Percentiles rank a stretch among this genome's conserved stretches.
Evolutionary conservation across 345 rosid genomes (phyloP).

Genomic region (Populus pruinosa): DNA sequence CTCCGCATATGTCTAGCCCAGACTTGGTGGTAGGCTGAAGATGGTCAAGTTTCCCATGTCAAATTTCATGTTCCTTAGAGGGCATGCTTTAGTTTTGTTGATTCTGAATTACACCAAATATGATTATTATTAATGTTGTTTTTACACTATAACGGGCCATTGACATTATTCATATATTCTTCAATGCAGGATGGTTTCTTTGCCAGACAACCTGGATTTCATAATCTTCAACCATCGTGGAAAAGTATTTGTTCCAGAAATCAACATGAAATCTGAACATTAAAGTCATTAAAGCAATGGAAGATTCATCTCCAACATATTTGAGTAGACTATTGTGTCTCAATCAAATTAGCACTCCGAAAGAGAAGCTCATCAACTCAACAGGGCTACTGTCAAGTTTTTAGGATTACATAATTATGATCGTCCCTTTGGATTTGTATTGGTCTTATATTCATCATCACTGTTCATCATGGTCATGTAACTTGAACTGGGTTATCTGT

Average conservation of each 20-base stretch:
- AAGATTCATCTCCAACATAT: background rate
- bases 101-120: background rate
- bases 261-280: constrained; percentile 50
- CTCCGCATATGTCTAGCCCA: background rate
- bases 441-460: background rate
- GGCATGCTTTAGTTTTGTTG: background rate
- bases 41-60: background rate
- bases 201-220: constrained; percentile 80
- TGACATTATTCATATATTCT: constrained; percentile 5
- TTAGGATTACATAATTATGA: background rate
- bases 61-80: background rate
- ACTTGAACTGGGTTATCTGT: background rate
- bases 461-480: background rate
- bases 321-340: background rate
- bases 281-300: constrained; percentile 15
- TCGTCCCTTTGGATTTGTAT: background rate
- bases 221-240: constrained; percentile 90
- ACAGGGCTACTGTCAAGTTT: background rate
- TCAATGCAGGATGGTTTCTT: constrained; percentile 69
- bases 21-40: background rate
- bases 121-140: background rate
- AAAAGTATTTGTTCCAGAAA: constrained; percentile 39
- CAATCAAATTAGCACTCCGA: background rate
- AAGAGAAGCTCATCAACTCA: background rate
- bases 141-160: background rate